These are phyloP conservation scores for Wickerhamomyces kurtzmanii DNA, from an alignment of 805 yeast species.

Conservation along the genomic window DNA sequence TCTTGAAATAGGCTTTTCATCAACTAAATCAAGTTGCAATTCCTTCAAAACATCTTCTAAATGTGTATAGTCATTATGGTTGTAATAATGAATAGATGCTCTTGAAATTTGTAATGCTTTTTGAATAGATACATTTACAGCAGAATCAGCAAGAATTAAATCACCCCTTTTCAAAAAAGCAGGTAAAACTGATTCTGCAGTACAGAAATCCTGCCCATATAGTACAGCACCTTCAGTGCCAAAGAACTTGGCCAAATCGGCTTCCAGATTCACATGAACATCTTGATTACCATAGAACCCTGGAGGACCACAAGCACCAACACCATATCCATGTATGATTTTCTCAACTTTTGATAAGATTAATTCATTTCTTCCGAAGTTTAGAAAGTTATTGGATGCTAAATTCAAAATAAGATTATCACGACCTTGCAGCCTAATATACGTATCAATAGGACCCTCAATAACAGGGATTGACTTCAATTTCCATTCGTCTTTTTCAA, in stretches of 20 bases:
- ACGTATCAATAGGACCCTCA: constrained; percentile 34
- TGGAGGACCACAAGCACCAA: constrained; percentile 98
- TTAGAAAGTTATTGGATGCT: constrained; percentile 63
- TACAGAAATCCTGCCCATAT: constrained; percentile 88
- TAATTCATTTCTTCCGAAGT: constrained; percentile 37
- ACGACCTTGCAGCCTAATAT: constrained; percentile 15
- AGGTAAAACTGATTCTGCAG: constrained; percentile 82
- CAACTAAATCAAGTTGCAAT: constrained; percentile 46
- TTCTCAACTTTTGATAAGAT: constrained; percentile 45
- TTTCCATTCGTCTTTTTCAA: constrained; percentile 48
- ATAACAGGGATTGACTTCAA: constrained; percentile 54
- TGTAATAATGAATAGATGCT: constrained; percentile 61
- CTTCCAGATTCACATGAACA: constrained; percentile 73
- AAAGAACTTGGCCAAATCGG: constrained; percentile 63
- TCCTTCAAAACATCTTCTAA: constrained; percentile 60
- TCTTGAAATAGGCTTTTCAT: constrained; percentile 73
- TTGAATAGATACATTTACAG: constrained; percentile 67
- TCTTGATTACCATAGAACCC: constrained; percentile 96
- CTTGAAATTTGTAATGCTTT: constrained; percentile 84
- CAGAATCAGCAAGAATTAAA: constrained; percentile 77
- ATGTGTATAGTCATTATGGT: constrained; percentile 84
- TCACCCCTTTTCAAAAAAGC: constrained; percentile 96
- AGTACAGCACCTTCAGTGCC: constrained; percentile 72
- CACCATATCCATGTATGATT: constrained; percentile 67
- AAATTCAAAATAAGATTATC: constrained; percentile 46